Percentiles rank a stretch among this genome's conserved stretches.
phyloP scores from a whole-genome alignment of 2,329 filamentous ascomycete species.

The Talaromyces islandicus region DNA sequence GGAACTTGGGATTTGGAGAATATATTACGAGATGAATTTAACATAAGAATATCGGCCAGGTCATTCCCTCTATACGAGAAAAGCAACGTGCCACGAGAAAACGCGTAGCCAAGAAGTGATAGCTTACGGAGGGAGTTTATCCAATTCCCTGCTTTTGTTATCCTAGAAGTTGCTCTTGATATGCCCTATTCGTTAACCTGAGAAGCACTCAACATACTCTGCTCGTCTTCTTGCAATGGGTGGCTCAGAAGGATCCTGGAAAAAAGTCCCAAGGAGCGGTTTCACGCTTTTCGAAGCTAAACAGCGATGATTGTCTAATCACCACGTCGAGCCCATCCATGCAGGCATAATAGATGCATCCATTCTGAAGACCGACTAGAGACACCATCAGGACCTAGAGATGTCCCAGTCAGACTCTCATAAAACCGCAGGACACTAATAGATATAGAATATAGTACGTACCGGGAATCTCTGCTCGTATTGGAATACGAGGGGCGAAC shows the following conservation, averaged over 20 bases:
- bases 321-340: not conserved
- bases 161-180: no score
- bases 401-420: not conserved
- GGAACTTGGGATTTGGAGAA: not conserved
- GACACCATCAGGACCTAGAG: not conserved
- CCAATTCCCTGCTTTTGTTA: not conserved
- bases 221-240: not conserved
- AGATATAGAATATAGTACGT: not conserved
- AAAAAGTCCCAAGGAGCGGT: not conserved
- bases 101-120: not conserved
- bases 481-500: not conserved
- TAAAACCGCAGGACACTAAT: not conserved
- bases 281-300: no score
- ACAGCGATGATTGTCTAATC: no score
- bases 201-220: not conserved
- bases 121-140: no score
- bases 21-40: not conserved
- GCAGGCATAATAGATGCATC: not conserved
- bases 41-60: no score
- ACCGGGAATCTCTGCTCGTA: not conserved
- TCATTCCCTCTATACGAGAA: no score
- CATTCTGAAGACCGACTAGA: not conserved
- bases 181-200: no score
- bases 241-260: not conserved
- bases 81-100: not conserved